Evolutionary conservation across 495 filamentous ascomycete species (phyloP), one percentile per base, ranked within the genome.

Genomic region (Bacidia rubella): DNA sequence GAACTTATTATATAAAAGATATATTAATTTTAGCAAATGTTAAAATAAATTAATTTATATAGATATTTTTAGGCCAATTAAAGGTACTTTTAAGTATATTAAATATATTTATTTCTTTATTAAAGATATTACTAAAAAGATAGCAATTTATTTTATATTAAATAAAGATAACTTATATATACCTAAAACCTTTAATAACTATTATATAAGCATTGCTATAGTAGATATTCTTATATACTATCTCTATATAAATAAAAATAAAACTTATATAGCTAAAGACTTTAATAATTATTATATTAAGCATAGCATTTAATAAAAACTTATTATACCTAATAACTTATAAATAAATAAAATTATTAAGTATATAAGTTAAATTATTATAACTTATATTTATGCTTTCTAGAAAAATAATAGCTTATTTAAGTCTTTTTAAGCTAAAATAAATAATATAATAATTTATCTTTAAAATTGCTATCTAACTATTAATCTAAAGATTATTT

Each of bases 251-350:
- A n/a, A n/a, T n/a, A n/a, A n/a, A 44, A 44, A 44, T 44, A 44
- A 19, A 44, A 9, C 5, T 44, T 44, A 5, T 44, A 19, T 9
- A 17, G 9, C 21, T 19, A 7, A 44, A 44, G 15, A 44, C 5
- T 9, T 7, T 35, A 50, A 50, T 55, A 51, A 41, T 50, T 43
- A 49, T 39, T 54, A 51, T 47, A 19, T 19, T 19, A 47, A 22
- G 24, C 24, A 35, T 35, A 35, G 29, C 5, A 7, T 35, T 7
- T 35, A 35, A 5, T 35, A 35, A 35, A 35, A 35, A 35, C 7
- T 15, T 35, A 35, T 15, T 35, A 35, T 35, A 35, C 15, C 15
- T 7, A 35, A 35, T 35, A 35, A 7, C 5, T 35, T 35, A 35
- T 35, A 35, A n/a, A n/a, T n/a, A n/a, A n/a, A n/a, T n/a, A n/a